These are phyloP conservation scores for Boeremia lycopersici DNA, from an alignment of 2,329 filamentous ascomycete species.

Conservation along the genomic window DNA sequence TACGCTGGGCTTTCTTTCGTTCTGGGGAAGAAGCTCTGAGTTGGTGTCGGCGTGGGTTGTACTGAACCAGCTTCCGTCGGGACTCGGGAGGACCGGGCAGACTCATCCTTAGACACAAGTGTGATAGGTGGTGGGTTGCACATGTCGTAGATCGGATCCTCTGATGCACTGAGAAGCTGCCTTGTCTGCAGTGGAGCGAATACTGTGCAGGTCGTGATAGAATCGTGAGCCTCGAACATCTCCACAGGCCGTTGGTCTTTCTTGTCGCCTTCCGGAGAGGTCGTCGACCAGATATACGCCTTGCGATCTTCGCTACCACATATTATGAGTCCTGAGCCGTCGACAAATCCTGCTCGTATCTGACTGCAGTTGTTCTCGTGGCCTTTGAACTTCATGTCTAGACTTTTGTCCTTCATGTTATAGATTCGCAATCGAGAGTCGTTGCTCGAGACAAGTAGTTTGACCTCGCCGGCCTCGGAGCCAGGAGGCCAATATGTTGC, in stretches of 20 bases:
- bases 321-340: slow-evolving; percentile 84
- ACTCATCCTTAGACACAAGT: slow-evolving; percentile 75
- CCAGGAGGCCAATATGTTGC: slow-evolving; percentile 67
- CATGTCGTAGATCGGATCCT: slow-evolving; percentile 92
- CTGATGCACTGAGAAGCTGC: slow-evolving; percentile 77
- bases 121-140: slow-evolving; percentile 94
- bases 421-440: slow-evolving; percentile 92
- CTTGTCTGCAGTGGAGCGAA: slow-evolving; percentile 82
- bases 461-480: slow-evolving; percentile 69
- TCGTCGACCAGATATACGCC: slow-evolving; percentile 87
- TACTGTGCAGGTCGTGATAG: slow-evolving; percentile 86
- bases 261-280: slow-evolving; percentile 64
- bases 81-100: slow-evolving; percentile 56
- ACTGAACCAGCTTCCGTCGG: slow-evolving; percentile 51
- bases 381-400: slow-evolving; percentile 90
- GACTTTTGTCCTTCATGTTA: slow-evolving; percentile 79
- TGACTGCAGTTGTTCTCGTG: slow-evolving; percentile 90
- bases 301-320: slow-evolving; percentile 92
- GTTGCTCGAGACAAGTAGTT: slow-evolving; percentile 90
- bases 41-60: slow-evolving; percentile 40
- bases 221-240: slow-evolving; percentile 86
- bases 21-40: slow-evolving; percentile 44
- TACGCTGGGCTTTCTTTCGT: slow-evolving; percentile 76
- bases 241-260: slow-evolving; percentile 84
- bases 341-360: slow-evolving; percentile 86